Evolutionary conservation across 805 yeast species (phyloP).

Genomic region (Ogataea paradorogensis): DNA sequence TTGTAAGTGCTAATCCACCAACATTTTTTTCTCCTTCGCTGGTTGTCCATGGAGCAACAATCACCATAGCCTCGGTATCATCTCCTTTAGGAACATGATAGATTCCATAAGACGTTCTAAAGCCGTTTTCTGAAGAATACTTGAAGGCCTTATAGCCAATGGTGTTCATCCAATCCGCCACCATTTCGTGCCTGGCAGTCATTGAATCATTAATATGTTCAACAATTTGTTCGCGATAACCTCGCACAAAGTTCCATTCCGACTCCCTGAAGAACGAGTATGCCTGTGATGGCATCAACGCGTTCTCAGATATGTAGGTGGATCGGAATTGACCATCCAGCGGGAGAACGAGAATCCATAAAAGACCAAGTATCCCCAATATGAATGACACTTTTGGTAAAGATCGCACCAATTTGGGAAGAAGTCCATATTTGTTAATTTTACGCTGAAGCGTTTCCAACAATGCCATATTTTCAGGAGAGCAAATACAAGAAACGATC

Average conservation of each 20-base stretch:
- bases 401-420: conserved; percentile 42
- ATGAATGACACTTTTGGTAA: conserved; percentile 44
- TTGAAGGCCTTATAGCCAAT: conserved; percentile 67
- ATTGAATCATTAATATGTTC: conserved; percentile 35
- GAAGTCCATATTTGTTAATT: conserved; percentile 41
- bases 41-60: conserved; percentile 85
- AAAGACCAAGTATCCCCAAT: conserved; percentile 44
- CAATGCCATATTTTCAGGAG: conserved; percentile 40
- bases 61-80: conserved; percentile 90
- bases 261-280: conserved; percentile 86
- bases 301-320: conserved; percentile 93
- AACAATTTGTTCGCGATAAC: conserved; percentile 62
- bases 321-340: conserved; percentile 75
- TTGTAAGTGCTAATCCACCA: conserved; percentile 74
- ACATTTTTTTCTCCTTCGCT: conserved; percentile 61
- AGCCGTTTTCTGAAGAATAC: conserved; percentile 28
- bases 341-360: conserved; percentile 67
- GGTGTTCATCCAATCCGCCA: conserved; percentile 61
- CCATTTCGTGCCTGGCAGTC: conserved; percentile 40
- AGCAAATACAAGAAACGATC: neutral
- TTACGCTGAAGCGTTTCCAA: conserved; percentile 43
- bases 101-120: conserved; percentile 59
- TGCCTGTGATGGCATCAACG: conserved; percentile 95
- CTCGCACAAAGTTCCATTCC: conserved; percentile 91
- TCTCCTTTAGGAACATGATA: conserved; percentile 94